phyloP scores from a whole-genome alignment of 2,329 filamentous ascomycete species.

The Trichophyton benhamiae region DNA sequence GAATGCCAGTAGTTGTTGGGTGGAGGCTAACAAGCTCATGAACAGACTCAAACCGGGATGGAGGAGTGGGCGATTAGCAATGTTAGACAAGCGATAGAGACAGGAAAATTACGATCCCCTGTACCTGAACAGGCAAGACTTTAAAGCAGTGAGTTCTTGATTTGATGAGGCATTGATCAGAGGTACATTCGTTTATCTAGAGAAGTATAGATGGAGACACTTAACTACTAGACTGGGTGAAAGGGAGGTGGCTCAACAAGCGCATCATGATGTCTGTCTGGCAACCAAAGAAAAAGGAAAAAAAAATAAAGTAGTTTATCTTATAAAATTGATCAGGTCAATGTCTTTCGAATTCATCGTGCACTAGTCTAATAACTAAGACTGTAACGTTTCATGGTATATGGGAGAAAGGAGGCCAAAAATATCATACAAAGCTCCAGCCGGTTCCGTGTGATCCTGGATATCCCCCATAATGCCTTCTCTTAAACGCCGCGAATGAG shows the following conservation, averaged over 20 bases:
- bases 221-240: background rate
- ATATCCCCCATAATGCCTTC: background rate
- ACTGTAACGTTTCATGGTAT: background rate
- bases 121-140: conserved; percentile 56
- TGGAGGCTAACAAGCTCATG: background rate
- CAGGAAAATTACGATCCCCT: conserved; percentile 51
- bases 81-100: conserved; percentile 49
- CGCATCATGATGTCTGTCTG: background rate
- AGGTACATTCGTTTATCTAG: background rate
- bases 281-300: background rate
- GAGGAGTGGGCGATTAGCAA: conserved; percentile 66
- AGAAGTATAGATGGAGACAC: background rate
- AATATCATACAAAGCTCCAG: conserved; percentile 2
- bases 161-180: background rate
- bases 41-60: conserved; percentile 47
- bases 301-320: background rate
- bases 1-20: background rate
- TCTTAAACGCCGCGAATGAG: background rate
- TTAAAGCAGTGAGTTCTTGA: background rate
- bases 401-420: background rate
- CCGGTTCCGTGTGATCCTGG: background rate
- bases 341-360: background rate
- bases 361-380: background rate
- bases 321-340: background rate
- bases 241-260: background rate